Percentiles rank a stretch among this genome's conserved stretches.
phyloP scores from a whole-genome alignment of 257 asterid genomes.

The Solanum okadae region DNA sequence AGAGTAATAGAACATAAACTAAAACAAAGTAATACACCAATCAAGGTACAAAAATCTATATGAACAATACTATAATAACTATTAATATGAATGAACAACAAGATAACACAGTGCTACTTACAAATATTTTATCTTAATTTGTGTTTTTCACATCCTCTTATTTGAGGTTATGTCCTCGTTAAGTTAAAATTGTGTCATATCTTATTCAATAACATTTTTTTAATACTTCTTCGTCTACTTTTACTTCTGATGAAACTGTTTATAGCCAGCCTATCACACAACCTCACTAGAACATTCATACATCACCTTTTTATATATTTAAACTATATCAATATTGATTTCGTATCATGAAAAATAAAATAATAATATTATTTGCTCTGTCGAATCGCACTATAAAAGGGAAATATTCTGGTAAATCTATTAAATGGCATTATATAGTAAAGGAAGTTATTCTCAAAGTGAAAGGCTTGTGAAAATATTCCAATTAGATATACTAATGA shows the following conservation, averaged over 20 bases:
- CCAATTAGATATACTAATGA: background rate
- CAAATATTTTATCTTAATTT: background rate
- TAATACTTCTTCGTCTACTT: background rate
- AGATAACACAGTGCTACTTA: background rate
- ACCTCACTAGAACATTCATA: background rate
- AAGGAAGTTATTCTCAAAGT: background rate
- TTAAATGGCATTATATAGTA: background rate
- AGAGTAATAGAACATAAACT: background rate
- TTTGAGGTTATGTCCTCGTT: background rate
- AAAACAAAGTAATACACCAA: background rate
- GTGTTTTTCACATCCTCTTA: background rate
- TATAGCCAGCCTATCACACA: background rate
- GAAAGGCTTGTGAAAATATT: background rate
- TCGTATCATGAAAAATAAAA: background rate
- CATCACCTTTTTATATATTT: background rate
- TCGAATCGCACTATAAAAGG: background rate
- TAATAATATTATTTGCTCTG: background rate
- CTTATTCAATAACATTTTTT: background rate
- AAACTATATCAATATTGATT: background rate
- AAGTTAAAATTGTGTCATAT: background rate
- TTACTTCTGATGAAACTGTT: background rate
- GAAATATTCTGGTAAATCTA: background rate
- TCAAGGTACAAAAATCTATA: background rate
- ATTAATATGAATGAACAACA: background rate
- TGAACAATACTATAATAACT: background rate